Base-by-base conservation (phyloP, 2,329 filamentous ascomycete genomes). In the Conoideocrella luteorostrata region DNA sequence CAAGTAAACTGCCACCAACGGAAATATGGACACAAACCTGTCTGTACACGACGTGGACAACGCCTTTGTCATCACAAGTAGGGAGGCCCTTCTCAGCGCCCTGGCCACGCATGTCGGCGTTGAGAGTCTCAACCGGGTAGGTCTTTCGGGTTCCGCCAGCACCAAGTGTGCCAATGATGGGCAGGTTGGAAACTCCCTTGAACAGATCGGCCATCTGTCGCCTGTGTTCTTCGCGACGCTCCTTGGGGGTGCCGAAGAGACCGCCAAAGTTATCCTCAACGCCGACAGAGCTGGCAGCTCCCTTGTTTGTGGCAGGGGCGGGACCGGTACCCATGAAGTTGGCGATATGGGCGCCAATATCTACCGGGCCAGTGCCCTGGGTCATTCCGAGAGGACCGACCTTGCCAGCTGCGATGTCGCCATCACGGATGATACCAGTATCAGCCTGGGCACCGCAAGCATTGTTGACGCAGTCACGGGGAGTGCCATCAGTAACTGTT, bases 361-460 rank as follows among this genome's bases (percentile, higher is more conserved):
- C 69, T 48, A 84, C 71, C 44, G 74, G 69, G 10, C 80, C 78
- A 41, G 71, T 73, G 47, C 70, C 75, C 55, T 76, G 61, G 41
- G 80, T 84, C 51, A 78, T 75, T 53, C 82, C 82, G 15, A 85
- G 71, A 42, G 81, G 71, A 26, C 75, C 77, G 23, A 52, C 56
- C 51, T 72, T 68, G 54, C 64, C 67, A 37, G 66, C 71, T 30
- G 66, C 65, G 47, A 84, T 70, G 64, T 84, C 81, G 10, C 65
- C 61, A 48, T 75, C 63, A 34, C 80, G 77, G 62, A 84, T 83
- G 68, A 85, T 82, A 59, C 80, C 71, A 17, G 82, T 84, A 56
- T 85, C 81, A 45, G 74, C 77, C 59, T 84, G 74, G n/a, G 80
- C 73, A 44, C 81, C 81, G 57, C 79, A 84, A 35, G 59, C 50